phyloP scores from a whole-genome alignment of 2,329 filamentous ascomycete genomes.

The Trichoderma breve region DNA sequence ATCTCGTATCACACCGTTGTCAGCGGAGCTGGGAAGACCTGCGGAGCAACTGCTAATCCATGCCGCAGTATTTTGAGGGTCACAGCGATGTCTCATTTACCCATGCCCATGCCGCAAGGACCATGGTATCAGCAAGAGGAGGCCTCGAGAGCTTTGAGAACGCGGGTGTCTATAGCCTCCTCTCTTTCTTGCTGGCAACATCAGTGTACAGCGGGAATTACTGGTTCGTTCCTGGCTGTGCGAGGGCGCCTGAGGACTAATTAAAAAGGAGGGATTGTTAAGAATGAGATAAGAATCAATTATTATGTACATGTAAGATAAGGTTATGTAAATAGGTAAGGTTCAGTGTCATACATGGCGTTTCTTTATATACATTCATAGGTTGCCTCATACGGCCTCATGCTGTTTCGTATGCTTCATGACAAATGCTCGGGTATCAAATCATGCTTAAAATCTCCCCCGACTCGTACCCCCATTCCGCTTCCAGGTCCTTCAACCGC shows the following conservation, averaged over 20 bases:
- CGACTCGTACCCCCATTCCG: constrained; percentile 34
- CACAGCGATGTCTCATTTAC: neutral
- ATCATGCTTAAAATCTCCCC: constrained; percentile 23
- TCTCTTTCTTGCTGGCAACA: constrained; percentile 1
- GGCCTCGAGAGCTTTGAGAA: neutral
- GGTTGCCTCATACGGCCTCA: neutral
- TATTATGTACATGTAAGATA: neutral
- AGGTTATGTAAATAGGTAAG: neutral
- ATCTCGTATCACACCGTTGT: neutral
- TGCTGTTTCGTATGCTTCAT: neutral
- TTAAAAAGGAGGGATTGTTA: too few relatives aligned
- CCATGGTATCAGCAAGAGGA: constrained; percentile 11
- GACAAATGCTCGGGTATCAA: neutral
- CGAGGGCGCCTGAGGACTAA: neutral
- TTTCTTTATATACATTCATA: neutral
- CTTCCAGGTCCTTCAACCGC: constrained; percentile 48
- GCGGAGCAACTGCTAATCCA: neutral
- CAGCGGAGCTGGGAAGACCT: too few relatives aligned
- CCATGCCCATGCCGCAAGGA: constrained; percentile 12
- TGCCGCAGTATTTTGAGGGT: constrained; percentile 2
- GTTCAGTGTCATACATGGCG: neutral
- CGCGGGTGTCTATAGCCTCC: neutral
- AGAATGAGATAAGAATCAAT: neutral
- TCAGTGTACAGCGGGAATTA: neutral
- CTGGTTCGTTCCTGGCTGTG: constrained; percentile 1